phyloP scores from a whole-genome alignment of 352 stramenopile genomes.

The Hyaloperonospora brassicae region DNA sequence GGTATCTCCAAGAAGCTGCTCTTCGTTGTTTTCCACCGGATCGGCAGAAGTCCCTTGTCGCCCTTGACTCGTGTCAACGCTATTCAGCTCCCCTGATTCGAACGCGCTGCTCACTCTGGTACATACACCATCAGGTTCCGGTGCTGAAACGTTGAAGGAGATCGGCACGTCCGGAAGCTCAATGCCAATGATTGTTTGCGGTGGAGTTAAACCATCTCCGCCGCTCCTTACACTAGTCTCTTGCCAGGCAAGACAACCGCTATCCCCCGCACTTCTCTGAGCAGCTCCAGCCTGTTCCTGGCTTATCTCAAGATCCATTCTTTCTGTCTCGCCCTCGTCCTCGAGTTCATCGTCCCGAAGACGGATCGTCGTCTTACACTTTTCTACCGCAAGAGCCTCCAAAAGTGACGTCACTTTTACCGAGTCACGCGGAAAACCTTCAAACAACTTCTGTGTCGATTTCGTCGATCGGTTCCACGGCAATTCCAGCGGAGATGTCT shows the following conservation, averaged over 20 bases:
- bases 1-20: constrained; percentile 25
- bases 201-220: constrained; percentile 9
- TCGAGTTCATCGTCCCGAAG: constrained; percentile 24
- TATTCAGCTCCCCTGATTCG: constrained; percentile 3
- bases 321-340: constrained; percentile 9
- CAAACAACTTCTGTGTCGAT: constrained; percentile 22
- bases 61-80: constrained; percentile 6
- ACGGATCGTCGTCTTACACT: constrained; percentile 7
- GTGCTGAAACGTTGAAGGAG: constrained; percentile 3
- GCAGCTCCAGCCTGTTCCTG: neutral
- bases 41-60: neutral
- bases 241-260: constrained; percentile 8
- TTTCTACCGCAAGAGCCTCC: constrained; percentile 30
- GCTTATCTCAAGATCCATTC: neutral
- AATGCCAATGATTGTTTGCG: constrained; percentile 8
- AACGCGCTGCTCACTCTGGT: neutral
- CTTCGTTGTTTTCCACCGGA: constrained; percentile 8
- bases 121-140: neutral
- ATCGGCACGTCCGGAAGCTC: constrained; percentile 13
- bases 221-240: constrained; percentile 13
- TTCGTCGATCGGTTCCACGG: constrained; percentile 25
- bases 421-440: constrained; percentile 22
- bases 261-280: neutral
- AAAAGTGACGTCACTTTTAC: constrained; percentile 33
- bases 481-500: constrained; percentile 30